Base-by-base conservation (phyloP, 2,329 filamentous ascomycete genomes). In the Alternaria conjuncta region DNA sequence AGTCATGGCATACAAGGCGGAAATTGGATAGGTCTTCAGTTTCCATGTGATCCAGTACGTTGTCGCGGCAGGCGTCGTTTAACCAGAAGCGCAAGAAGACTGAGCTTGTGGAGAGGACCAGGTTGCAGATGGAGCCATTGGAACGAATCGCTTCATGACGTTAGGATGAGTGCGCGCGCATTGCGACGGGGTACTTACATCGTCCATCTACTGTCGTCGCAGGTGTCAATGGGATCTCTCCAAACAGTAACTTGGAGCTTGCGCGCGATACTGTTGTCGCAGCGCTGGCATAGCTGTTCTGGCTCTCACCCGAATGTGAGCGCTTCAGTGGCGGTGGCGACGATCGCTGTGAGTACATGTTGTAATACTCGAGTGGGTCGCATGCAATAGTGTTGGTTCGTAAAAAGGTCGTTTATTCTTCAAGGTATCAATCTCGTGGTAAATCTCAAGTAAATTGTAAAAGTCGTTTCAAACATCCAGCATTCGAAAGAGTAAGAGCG, bases 1-100 rank as follows among this genome's bases (percentile, higher is more conserved):
- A 91, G 71, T 91, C 89, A 72, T 90, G 89, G 72, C 87, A 91
- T 71, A 89, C 86, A 58, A 90, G 85, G 64, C 92, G 88, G 57
- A 94, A 71, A 69, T 76, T 81, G 44, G 79, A 76, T 26, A 85
- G 74, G 63, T 84, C 82, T 44, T 78, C 73, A 45, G 77, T 71
- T 12, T 82, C 76, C 10, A 84, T 66, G 47, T 80, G 76, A 18
- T 78, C 78, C 13, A 85, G 78, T 32, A 85, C 75, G 25, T 73
- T 78, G 36, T 84, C 79, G 65, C 83, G 83, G 70, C 82, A 84
- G 56, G 73, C 71, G 57, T 85, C 83, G 55, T 81, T 81, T 43
- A 84, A 75, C 84, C 84, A 85, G 75, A 85, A 84, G 60, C 82
- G 79, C 65, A 84, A 77, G 66, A 85, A 84, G 11, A 81, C 80